Evolutionary conservation across 495 filamentous ascomycete genomes (phyloP), one percentile per base, ranked within the genome.

Genomic region (Hypoxylon fragiforme): DNA sequence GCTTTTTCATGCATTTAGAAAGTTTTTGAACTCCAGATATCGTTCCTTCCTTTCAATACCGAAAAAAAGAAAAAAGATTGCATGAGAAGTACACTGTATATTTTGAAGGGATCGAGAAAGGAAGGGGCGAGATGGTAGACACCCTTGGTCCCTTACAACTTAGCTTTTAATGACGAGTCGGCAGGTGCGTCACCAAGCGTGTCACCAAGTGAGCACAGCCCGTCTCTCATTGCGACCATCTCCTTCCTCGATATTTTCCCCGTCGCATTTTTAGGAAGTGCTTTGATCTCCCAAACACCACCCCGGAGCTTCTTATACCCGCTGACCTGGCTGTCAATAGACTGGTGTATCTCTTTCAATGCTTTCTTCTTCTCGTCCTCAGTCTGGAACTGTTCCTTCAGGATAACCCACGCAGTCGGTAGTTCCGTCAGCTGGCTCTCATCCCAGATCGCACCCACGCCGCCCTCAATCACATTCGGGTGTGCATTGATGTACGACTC

Each of bases 331-430:
- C 51, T 53, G 26, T 82, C 74, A 36, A 89, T 59, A 72, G 77
- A 84, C 9, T 70, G 58, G 16, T 76, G 63, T 11, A 88, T 78
- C 15, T 84, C 81, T 30, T 70, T 63, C 3, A 76, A 79, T 20
- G 78, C 78, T 24, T 77, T 61, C 16, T 67, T 66, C 21, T 67
- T 71, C 3, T 64, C 32, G 7, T 66, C 76, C 4, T 53, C 51
- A 8, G 69, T 66, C 48, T 74, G 70, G 24, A 65, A 51, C 9
- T 72, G 76, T 0, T 73, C 71, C n/a, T 69, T 66, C 30, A 79
- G 75, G 35, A 88, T 84, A 8, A 90, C 70, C 66, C 84, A 91
- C 8, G 88, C 87, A 41, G 86, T 60, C 0, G 88, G 88, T 14
- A 89, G 76, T 58, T 92, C 88, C 0, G 81, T 83, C 1, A 81